Evolutionary conservation across 2,329 filamentous ascomycete species (phyloP), one percentile per base, ranked within the genome.

Genomic region (Ophiostoma sp.): DNA sequence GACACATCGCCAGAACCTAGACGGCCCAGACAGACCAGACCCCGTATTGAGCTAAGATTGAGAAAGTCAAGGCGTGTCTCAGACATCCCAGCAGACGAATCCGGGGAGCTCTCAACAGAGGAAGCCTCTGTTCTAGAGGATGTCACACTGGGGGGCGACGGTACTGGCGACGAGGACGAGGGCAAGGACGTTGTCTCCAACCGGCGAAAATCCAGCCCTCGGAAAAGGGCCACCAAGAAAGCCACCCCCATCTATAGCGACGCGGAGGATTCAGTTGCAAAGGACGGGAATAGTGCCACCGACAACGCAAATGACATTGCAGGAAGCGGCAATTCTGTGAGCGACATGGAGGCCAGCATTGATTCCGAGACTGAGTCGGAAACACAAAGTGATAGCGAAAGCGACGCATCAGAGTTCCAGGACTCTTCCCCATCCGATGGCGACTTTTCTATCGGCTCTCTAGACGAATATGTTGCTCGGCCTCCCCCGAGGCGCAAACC

Each of bases 101-200:
- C n/a, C 11, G 68, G 67, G 17, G 73, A 73, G n/a, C 67, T 72
- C 0, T 72, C 73, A 2, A 71, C 70, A 2, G 71, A 74, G 68
- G 71, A 72, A n/a, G 71, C 67, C 4, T 57, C 69, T 4, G 70
- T 73, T 1, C n/a, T 73, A n/a, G 69, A 74, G 31, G 69, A 73
- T 10, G 64, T 73, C 1, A 20, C 54, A 0, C 31, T 66, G 11
- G 57, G 48, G 3, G 54, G 41, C 17, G 67, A 57, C 2, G 62
- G 11, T 4, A 17, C n/a, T 1, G 23, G 27, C 2, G 41, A 13
- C 6, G 41, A 60, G 4, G 67, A 20, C 8, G 41, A 62, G 4
- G 67, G 64, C 13, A 10, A 39, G 17, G 62, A 65, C 7, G 35
- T 41, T 41, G 11, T 65, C 13, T 1, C 35, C 62, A 65, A 10